Evolutionary conservation across 1,284 basidiomycete species (phyloP).

Genomic region (Rhodotorula sp.): DNA sequence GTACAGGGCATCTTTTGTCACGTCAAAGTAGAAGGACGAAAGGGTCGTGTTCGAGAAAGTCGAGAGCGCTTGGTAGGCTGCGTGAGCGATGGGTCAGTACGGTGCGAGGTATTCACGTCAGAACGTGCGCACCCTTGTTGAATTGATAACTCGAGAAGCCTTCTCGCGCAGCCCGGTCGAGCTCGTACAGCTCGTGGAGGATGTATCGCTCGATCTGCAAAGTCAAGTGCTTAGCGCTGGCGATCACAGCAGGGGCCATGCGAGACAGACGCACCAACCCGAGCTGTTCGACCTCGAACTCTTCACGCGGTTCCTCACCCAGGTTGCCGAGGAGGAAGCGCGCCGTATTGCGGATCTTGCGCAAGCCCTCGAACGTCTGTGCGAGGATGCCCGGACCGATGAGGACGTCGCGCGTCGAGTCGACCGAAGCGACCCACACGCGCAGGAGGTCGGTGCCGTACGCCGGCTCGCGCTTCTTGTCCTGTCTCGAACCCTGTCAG

Average conservation of each 20-base stretch:
- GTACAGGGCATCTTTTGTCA: conserved; percentile 88
- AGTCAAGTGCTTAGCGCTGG: neutral
- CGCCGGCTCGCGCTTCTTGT: conserved; percentile 68
- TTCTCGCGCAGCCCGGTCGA: conserved; percentile 67
- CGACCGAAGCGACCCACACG: conserved; percentile 88
- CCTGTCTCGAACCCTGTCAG: conserved; percentile 52
- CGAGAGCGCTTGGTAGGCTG: conserved; percentile 54
- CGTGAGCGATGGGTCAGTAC: neutral
- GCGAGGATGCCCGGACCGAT: conserved; percentile 77
- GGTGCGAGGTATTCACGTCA: neutral
- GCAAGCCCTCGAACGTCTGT: conserved; percentile 73
- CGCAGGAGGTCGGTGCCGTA: conserved; percentile 87
- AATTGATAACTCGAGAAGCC: conserved; percentile 80
- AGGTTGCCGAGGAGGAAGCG: conserved; percentile 89
- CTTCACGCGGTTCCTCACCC: conserved; percentile 50
- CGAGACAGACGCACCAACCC: conserved; percentile 60
- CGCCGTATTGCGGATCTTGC: conserved; percentile 84
- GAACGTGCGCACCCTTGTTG: conserved; percentile 64
- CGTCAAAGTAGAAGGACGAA: conserved; percentile 76
- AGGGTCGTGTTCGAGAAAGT: conserved; percentile 58
- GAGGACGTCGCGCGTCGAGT: conserved; percentile 84
- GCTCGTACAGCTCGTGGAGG: conserved; percentile 74
- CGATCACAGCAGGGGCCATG: too few species aligned
- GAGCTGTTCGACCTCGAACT: conserved; percentile 58
- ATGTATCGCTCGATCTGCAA: conserved; percentile 76